These are phyloP conservation scores for Mycena galericulata DNA, from an alignment of 768 basidiomycete genomes.

Conservation along the genomic window DNA sequence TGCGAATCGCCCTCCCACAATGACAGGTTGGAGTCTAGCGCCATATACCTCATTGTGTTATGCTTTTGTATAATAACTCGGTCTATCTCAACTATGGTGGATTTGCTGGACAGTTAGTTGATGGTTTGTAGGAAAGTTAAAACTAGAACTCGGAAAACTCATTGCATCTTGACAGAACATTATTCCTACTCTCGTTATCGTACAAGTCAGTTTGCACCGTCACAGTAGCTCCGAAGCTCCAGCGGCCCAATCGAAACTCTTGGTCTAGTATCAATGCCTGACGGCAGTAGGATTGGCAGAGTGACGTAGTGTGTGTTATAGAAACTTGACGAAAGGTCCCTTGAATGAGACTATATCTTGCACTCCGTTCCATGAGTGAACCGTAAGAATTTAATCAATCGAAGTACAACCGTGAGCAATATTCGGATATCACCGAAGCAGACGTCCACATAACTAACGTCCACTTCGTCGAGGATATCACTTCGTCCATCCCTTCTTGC, in stretches of 20 bases:
- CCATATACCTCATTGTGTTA: background rate
- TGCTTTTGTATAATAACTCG: background rate
- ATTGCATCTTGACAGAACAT: background rate
- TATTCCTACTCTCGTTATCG: background rate
- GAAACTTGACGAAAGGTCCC: too few species aligned
- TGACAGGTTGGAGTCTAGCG: constrained; percentile 1
- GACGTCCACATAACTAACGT: too few species aligned
- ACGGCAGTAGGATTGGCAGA: too few species aligned
- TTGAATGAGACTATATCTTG: too few species aligned
- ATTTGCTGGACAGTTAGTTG: background rate
- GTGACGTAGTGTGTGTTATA: too few species aligned
- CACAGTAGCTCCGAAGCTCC: background rate
- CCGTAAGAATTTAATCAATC: too few species aligned
- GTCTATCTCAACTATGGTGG: background rate
- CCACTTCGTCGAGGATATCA: too few species aligned
- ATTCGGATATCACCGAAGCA: too few species aligned
- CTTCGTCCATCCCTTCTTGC: constrained; percentile 52
- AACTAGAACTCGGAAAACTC: background rate
- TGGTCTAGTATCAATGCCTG: too few species aligned
- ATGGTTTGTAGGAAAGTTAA: background rate
- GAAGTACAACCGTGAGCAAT: too few species aligned
- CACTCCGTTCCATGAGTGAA: too few species aligned
- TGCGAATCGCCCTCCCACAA: constrained; percentile 9
- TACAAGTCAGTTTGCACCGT: background rate
- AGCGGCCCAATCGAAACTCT: background rate